These are phyloP conservation scores for Solanum arcanum DNA, from an alignment of 257 asterid species.

Conservation along the genomic window DNA sequence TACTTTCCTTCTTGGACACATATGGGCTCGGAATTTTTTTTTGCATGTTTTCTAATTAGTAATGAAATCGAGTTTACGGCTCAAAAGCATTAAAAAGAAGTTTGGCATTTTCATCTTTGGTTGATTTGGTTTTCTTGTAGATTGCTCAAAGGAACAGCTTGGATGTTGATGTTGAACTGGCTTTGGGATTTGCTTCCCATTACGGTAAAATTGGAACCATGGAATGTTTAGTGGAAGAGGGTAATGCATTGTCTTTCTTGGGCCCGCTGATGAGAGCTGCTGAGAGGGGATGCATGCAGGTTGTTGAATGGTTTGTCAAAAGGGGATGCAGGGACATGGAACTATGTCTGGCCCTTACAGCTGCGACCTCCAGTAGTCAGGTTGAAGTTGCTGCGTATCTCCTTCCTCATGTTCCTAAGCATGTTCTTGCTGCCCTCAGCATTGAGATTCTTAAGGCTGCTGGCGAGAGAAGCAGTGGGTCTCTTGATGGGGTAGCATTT, in stretches of 20 bases:
- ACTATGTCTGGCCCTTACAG: slow-evolving; percentile 90
- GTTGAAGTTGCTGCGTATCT: slow-evolving; percentile 67
- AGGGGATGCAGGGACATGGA: slow-evolving; percentile 97
- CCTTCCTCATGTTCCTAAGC: slow-evolving; percentile 89
- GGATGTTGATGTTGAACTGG: slow-evolving; percentile 96
- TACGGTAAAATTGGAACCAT: slow-evolving; percentile 79
- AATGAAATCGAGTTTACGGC: not conserved
- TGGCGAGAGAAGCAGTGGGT: slow-evolving; percentile 83
- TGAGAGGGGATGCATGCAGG: slow-evolving; percentile 87
- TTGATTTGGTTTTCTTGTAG: slow-evolving; percentile 33
- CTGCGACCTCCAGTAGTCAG: slow-evolving; percentile 94
- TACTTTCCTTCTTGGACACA: not conserved
- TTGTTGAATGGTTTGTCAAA: slow-evolving; percentile 83
- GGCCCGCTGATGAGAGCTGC: slow-evolving; percentile 99
- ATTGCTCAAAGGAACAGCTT: slow-evolving; percentile 98
- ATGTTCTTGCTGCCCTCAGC: slow-evolving; percentile 85
- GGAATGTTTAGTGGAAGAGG: slow-evolving; percentile 97
- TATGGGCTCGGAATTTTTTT: not conserved
- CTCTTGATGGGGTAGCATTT: slow-evolving; percentile 84
- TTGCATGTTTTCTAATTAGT: not conserved
- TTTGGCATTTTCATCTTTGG: not conserved
- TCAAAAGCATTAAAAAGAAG: not conserved
- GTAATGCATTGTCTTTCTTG: slow-evolving; percentile 85
- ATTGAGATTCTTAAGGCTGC: slow-evolving; percentile 96
- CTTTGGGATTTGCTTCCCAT: slow-evolving; percentile 92